phyloP scores from a whole-genome alignment of 192 early-diverging fungal species.

The Rhizophagus clarus region DNA sequence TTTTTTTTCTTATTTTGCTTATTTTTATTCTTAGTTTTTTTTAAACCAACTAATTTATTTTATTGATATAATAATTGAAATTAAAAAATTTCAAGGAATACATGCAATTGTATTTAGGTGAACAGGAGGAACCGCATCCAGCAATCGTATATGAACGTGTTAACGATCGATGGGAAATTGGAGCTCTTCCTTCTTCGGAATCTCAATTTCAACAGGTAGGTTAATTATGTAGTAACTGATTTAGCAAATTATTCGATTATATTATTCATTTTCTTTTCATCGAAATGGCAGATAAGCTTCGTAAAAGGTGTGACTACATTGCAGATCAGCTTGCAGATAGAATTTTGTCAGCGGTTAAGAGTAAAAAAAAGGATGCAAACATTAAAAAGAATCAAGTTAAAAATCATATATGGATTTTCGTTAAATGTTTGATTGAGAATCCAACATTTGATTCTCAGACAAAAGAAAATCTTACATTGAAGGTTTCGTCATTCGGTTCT shows the following conservation, averaged over 20 bases:
- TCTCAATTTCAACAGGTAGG: conserved; percentile 92
- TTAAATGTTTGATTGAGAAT: conserved; percentile 77
- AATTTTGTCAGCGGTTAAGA: conserved; percentile 69
- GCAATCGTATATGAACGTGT: conserved; percentile 75
- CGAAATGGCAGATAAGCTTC: conserved; percentile 53
- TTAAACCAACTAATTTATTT: too few relatives aligned
- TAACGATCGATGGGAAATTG: conserved; percentile 92
- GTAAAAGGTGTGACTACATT: conserved; percentile 91
- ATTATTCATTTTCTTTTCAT: too few relatives aligned
- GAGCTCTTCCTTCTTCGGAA: conserved; percentile 77
- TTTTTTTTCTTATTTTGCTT: too few relatives aligned
- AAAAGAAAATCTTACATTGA: conserved; percentile 93
- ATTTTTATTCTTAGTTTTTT: too few relatives aligned
- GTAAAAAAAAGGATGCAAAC: conserved; percentile 69
- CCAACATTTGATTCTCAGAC: conserved; percentile 98
- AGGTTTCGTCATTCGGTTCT: conserved; percentile 75
- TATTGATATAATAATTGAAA: too few relatives aligned
- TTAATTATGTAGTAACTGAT: too few relatives aligned
- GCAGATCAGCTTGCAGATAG: conserved; percentile 75
- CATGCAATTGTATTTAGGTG: conserved; percentile 70
- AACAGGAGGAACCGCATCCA: conserved; percentile 33
- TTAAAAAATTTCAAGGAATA: conserved; percentile 93
- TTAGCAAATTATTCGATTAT: too few relatives aligned
- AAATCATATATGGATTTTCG: conserved; percentile 78
- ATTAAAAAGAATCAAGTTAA: conserved; percentile 87